Base-by-base conservation (phyloP, 768 basidiomycete genomes). In the Russula griseocarnosa region DNA sequence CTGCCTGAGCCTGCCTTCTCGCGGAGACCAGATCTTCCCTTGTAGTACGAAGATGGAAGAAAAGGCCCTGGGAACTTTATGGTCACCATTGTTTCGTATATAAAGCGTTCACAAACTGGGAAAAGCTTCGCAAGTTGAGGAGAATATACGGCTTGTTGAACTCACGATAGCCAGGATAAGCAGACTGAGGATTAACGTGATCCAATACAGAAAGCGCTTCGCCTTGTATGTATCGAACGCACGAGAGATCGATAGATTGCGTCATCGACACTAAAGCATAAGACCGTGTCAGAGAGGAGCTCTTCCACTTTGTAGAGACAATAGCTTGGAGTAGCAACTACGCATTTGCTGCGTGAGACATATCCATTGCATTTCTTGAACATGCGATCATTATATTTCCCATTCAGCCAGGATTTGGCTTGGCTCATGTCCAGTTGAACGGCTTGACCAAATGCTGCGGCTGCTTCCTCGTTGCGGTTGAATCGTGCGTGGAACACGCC, bases 141-240 rank as follows among this genome's bases (percentile, higher is more conserved):
- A 99, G 79, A 51, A 99, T 83, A 72, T 89, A 87, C 22, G 3
- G 94, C 95, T 72, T 95, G 94, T 70, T 94, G 49, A 93, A 88
- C 75, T 99, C 97, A 38, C 93, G 84, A 65, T 95, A 88, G 2
- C 90, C 89, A 81, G 1, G 96, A 95, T 59, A 90, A 74, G 67
- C 94, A 87, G 10, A 99, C 71, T 99, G 96, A 4, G 97, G 97
- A 97, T 94, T 61, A 98, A 79, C 1, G 96, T 91, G 69, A 99
- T 95, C 97, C 97, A 99, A 74, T 93, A 98, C 97, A 99, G 67
- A 90, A 90, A 14, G 94, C 94, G 92, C 86, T 71, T 98, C 96
- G 64, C 96, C n/a, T 95, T 96, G 76, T 97, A 97, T 26, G 86
- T 88, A 72, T 98, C 94, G 69, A 97, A 97, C 0, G 90, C 87